Base-by-base conservation (phyloP, 2,329 filamentous ascomycete genomes). In the Blumeria graminis region DNA sequence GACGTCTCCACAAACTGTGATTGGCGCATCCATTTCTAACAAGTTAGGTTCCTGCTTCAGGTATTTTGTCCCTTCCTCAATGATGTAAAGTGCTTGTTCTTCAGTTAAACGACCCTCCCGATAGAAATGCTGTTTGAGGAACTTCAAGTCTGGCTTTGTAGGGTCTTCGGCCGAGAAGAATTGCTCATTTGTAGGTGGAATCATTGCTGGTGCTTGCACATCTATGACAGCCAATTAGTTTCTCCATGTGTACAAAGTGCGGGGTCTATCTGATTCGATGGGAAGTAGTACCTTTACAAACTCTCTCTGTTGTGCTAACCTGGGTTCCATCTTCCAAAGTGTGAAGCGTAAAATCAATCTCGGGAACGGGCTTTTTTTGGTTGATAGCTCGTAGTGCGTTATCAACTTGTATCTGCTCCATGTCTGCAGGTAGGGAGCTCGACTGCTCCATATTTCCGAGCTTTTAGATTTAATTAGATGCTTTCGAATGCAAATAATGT, bases 271-370 rank as follows among this genome's bases (percentile, higher is more conserved):
- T 36, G 22, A 34, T 55, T 18, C 55, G n/a, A 34, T 32, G 33
- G 54, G 35, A 35, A 32, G 36, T 50, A 16, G 61, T 78, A 96
- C 92, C 92, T 88, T 96, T 98, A 77, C 90, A 94, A 60, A 98
- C 92, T 69, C 92, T 80, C 72, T 98, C 92, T 68, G 84, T 72
- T 60, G 92, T 98, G 79, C 80, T 96, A 68, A 98, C 92, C 73
- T 94, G 87, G 56, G 79, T 82, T 67, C 86, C 87, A 75, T 98
- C 92, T 70, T 98, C 92, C 90, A 96, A 95, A 60, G 85, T 92
- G 71, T 98, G 92, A 67, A 98, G 81, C 57, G 87, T 93, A 70
- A 98, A 98, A 74, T 98, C 92, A 66, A 98, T 96, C 76, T 96
- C 90, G 58, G 92, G 92, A 55, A 93, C 77, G 56, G 90, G 89